These are phyloP conservation scores for Tritrichomonas musculus DNA, from an alignment of 208 protist species.

Conservation along the genomic window DNA sequence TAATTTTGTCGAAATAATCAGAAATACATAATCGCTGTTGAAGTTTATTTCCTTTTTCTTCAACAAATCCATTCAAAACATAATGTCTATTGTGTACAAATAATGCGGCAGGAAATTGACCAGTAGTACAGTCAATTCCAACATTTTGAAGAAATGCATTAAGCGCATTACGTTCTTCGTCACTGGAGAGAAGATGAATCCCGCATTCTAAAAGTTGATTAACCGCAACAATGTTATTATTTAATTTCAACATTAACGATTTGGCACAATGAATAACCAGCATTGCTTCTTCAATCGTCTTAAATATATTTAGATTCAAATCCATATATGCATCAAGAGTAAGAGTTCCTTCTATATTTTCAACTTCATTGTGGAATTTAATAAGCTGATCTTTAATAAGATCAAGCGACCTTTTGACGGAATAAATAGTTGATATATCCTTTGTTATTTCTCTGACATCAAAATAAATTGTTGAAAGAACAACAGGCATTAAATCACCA, in stretches of 20 bases:
- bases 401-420: neutral
- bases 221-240: neutral
- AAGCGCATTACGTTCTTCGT: neutral
- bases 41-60: neutral
- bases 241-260: neutral
- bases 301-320: neutral
- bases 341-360: neutral
- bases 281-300: neutral
- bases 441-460: neutral
- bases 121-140: neutral
- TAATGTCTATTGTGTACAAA: neutral
- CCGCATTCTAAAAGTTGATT: neutral
- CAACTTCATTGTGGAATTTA: neutral
- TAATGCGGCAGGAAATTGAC: no score
- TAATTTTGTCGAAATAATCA: neutral
- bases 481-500: constrained; percentile 8
- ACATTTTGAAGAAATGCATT: neutral
- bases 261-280: no score
- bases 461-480: neutral
- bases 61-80: no score
- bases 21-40: neutral
- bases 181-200: neutral
- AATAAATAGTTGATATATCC: neutral
- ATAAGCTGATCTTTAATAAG: neutral
- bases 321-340: neutral